Evolutionary conservation across 1,284 basidiomycete genomes (phyloP).

Genomic region (Cryptococcus floricola): DNA sequence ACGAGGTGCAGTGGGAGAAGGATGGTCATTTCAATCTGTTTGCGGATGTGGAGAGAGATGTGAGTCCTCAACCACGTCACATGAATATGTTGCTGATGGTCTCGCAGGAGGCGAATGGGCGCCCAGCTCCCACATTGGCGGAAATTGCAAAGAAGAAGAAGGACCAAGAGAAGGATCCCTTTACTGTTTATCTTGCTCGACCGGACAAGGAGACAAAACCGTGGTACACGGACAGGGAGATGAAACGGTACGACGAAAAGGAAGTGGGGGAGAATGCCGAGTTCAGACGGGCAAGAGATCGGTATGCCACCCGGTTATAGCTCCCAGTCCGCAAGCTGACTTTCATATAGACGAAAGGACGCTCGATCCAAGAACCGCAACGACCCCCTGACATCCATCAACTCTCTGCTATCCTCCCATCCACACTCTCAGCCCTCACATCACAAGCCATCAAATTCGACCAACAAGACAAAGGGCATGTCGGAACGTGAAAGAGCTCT

Average conservation of each 20-base stretch:
- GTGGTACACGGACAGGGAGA: constrained; percentile 47
- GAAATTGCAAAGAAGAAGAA: constrained; percentile 38
- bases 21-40: constrained; percentile 49
- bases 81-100: not conserved
- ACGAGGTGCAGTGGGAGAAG: constrained; percentile 18
- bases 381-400: constrained; percentile 38
- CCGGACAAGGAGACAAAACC: constrained; percentile 49
- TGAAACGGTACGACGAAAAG: constrained; percentile 43
- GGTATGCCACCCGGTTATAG: constrained; percentile 19
- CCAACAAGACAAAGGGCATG: constrained; percentile 22
- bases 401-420: constrained; percentile 5
- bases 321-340: not conserved
- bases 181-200: constrained; percentile 49
- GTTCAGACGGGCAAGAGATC: constrained; percentile 36
- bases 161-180: constrained; percentile 42
- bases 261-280: constrained; percentile 42
- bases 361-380: constrained; percentile 34
- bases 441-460: constrained; percentile 2
- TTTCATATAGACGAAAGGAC: constrained; percentile 39
- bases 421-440: not conserved
- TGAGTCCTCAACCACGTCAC: constrained; percentile 11
- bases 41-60: constrained; percentile 43
- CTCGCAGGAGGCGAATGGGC: constrained; percentile 2
- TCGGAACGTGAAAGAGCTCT: constrained; percentile 45
- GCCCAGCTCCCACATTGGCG: constrained; percentile 23